A percentile compares a stretch with the other conserved stretches of the same genome.
Evolutionary conservation across 345 rosid species (phyloP).

Genomic region (Erodium maritimum): DNA sequence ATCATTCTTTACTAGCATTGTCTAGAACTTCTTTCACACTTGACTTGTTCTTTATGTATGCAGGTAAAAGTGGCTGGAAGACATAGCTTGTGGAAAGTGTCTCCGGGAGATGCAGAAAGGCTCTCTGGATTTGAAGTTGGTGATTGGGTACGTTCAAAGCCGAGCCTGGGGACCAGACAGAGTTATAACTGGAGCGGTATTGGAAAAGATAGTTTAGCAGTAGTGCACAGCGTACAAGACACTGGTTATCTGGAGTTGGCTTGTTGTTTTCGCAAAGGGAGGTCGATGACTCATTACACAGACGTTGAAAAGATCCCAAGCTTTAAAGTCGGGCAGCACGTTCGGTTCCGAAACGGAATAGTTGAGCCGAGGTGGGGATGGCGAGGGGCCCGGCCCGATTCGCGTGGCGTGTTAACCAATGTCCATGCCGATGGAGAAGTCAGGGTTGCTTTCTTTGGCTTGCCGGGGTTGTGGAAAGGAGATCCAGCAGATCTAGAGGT

Average conservation of each 20-base stretch:
- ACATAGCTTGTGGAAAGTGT: constrained; percentile 71
- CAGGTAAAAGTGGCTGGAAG: constrained; percentile 81
- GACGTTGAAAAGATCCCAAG: constrained; percentile 79
- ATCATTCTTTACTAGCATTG: neutral
- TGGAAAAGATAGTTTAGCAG: constrained; percentile 84
- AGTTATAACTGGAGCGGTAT: constrained; percentile 88
- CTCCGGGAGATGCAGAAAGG: constrained; percentile 95
- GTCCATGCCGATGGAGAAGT: constrained; percentile 95
- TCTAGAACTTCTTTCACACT: neutral
- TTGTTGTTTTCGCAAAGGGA: constrained; percentile 90
- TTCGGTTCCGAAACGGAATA: constrained; percentile 64
- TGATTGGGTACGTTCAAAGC: constrained; percentile 96
- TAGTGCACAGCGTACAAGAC: constrained; percentile 87
- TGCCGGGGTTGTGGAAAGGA: constrained; percentile 81
- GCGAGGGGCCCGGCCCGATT: constrained; percentile 73
- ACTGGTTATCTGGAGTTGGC: constrained; percentile 81
- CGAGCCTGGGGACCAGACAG: constrained; percentile 79
- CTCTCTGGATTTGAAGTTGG: constrained; percentile 97
- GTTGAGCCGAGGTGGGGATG: constrained; percentile 96
- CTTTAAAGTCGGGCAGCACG: constrained; percentile 78
- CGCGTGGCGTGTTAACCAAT: constrained; percentile 64
- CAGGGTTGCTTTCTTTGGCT: constrained; percentile 70
- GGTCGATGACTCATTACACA: constrained; percentile 58
- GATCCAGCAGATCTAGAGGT: constrained; percentile 88
- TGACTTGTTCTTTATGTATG: neutral